Evolutionary conservation across 2,329 filamentous ascomycete species (phyloP), one percentile per base, ranked within the genome.

Genomic region (Chaetomiaceae sp.): DNA sequence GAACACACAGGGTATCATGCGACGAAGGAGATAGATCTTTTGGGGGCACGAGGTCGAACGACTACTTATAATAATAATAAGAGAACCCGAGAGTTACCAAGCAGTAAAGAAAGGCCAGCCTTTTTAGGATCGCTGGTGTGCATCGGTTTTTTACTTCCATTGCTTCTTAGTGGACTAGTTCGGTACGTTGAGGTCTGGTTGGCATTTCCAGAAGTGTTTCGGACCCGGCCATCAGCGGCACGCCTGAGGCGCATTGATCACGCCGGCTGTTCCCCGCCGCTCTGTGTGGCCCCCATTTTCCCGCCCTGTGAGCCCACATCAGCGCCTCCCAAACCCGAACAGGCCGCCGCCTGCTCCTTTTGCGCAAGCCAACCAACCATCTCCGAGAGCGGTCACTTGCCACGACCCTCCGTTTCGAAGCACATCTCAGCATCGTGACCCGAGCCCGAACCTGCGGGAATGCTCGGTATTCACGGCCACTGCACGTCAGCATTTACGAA

Each of bases 351-450:
- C 44, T 55, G 48, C 47, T 48, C 54, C 53, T 51, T 59, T 53
- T 58, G 51, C 55, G 48, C 51, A n/a, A n/a, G 53, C 58, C 57
- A 59, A 62, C 61, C 60, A 63, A 60, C 61, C 60, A 61, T 48
- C 56, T 59, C 57, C 56, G 59, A 60, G 61, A 59, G 51, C 57
- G 60, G 60, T 59, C 56, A 54, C 54, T 59, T 57, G 56, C 58
- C 61, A 60, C 59, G 54, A 61, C 58, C 48, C 51, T 53, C 55
- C 51, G 61, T 62, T 62, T 62, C 60, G 62, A 60, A 58, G 53
- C 56, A 52, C 55, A 51, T 53, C 58, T 51, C 58, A 48, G 48
- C 59, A 55, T 55, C 55, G 41, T 36, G 33, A 37, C 32, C 42
- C 40, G 37, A 55, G 32, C 27, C 48, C 48, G 51, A 45, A 20